phyloP scores from a whole-genome alignment of 768 basidiomycete species.

The Macrocybe gigantea region DNA sequence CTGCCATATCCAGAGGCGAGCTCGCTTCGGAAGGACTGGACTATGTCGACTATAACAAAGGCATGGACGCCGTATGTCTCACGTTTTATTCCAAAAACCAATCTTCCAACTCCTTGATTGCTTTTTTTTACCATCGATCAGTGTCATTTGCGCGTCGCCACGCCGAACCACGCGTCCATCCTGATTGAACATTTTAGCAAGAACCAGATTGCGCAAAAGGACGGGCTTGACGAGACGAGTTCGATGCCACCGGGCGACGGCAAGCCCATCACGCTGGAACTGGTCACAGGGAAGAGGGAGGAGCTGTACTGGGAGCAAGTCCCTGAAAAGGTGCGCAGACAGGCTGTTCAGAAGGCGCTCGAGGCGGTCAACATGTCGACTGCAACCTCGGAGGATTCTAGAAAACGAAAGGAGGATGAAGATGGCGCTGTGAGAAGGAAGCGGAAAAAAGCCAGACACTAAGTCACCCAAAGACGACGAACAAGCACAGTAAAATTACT shows the following conservation, averaged over 20 bases:
- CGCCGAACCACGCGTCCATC: slow-evolving; percentile 35
- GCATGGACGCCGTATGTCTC: slow-evolving; percentile 60
- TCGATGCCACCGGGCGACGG: slow-evolving; percentile 19
- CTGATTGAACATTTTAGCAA: slow-evolving; percentile 41
- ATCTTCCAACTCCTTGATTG: not conserved
- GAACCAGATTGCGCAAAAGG: slow-evolving; percentile 31
- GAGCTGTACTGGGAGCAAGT: slow-evolving; percentile 77
- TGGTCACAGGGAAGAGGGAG: slow-evolving; percentile 59
- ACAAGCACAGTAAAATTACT: not conserved
- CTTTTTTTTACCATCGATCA: slow-evolving; percentile 16
- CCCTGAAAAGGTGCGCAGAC: slow-evolving; percentile 61
- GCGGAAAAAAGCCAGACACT: not conserved
- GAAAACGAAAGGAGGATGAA: not conserved
- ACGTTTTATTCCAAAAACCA: not conserved
- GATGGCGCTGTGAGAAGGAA: not conserved
- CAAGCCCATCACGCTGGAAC: slow-evolving; percentile 38
- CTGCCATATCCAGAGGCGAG: slow-evolving; percentile 1
- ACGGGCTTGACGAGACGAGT: slow-evolving; percentile 46
- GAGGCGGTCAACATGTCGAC: not conserved
- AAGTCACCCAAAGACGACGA: not conserved
- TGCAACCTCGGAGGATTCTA: not conserved
- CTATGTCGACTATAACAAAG: slow-evolving; percentile 78
- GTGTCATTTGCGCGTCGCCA: slow-evolving; percentile 71
- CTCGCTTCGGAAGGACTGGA: slow-evolving; percentile 40
- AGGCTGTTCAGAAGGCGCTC: slow-evolving; percentile 33